Conservation (phyloP, 2,329 filamentous ascomycete genomes). For the Hyphodiscus sp. region DNA sequence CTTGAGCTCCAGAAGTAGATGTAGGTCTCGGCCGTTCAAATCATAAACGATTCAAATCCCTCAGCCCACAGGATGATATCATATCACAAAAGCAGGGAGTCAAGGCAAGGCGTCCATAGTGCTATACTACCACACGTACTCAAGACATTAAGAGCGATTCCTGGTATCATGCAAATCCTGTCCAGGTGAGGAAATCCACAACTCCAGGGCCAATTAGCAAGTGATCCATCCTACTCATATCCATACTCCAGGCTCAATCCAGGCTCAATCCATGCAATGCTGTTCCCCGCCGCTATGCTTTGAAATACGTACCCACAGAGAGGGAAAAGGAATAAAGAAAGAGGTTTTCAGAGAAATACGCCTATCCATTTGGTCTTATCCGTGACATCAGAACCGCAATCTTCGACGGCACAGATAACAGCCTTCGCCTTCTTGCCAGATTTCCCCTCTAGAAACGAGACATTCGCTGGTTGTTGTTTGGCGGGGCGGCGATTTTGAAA, state of each 20-base stretch:
- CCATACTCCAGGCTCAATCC: slow-evolving; percentile 17
- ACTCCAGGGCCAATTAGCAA: background rate
- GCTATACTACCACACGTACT: background rate
- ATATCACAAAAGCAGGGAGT: background rate
- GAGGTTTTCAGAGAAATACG: slow-evolving; percentile 37
- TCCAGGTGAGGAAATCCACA: background rate
- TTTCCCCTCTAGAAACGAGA: slow-evolving; percentile 31
- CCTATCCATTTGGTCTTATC: slow-evolving; percentile 55
- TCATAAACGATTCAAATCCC: too few relatives aligned
- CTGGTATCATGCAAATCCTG: background rate
- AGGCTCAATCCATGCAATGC: slow-evolving; percentile 16
- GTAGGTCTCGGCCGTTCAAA: too few relatives aligned
- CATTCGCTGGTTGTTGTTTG: slow-evolving; percentile 20
- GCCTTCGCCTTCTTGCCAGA: slow-evolving; percentile 27
- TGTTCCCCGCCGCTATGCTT: slow-evolving; percentile 9
- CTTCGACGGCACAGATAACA: slow-evolving; percentile 48
- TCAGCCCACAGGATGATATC: background rate
- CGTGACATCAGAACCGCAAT: slow-evolving; percentile 47
- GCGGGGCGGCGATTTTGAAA: slow-evolving; percentile 47
- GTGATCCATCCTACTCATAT: background rate
- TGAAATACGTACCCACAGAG: slow-evolving; percentile 6
- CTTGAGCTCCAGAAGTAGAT: too few relatives aligned
- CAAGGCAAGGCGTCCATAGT: background rate
- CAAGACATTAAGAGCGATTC: background rate
- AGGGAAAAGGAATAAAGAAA: background rate